Evolutionary conservation across 441 rosid species (phyloP), one percentile per base, ranked within the genome.

Genomic region (Erodium chrysanthum): DNA sequence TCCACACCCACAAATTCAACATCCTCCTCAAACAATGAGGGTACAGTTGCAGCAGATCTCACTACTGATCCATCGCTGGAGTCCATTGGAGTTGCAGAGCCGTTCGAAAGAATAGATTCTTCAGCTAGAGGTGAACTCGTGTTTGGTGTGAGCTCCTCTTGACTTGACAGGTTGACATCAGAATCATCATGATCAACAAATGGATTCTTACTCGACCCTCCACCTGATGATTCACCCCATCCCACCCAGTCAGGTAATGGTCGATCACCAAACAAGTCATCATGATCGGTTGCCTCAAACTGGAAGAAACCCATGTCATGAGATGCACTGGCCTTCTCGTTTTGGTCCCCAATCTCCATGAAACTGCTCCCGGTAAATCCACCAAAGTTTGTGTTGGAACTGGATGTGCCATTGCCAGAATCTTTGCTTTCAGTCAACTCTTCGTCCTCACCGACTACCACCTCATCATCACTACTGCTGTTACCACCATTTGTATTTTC

Each of bases 1-100:
- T 91, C 96, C 70, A 91, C 94, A 0, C 99, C 99, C 1, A 94
- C 96, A 72, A 89, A 91, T 76, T 94, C 99, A 62, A 94, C 96
- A 72, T 91, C 99, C 79, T 91, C 98, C 73, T 94, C 99, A 20
- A 94, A 91, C 71, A 94, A 70, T 27, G 96, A 87, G 4, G 85
- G 82, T 8, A 80, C 79, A 0, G 85, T 17, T n/a, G 84, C 78
- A 56, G 84, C 78, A 56, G 90, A 33, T 78, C 22, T 74, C n/a
- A 33, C 50, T 14, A 33, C 50, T 14, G 50, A 11, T 44, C 50
- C 50, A 44, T 78, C 86, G 35, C 77, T 76, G 18, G 79, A 74
- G 37, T 67, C 78, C 74, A 67, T 77, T 64, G 83, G 48, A 2
- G 80, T 67, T 1, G 82, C 65, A 7, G 84, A 79, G 44, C 92